Evolutionary conservation across 2,329 filamentous ascomycete species (phyloP).

Genomic region (Tolypocladium capitatum): DNA sequence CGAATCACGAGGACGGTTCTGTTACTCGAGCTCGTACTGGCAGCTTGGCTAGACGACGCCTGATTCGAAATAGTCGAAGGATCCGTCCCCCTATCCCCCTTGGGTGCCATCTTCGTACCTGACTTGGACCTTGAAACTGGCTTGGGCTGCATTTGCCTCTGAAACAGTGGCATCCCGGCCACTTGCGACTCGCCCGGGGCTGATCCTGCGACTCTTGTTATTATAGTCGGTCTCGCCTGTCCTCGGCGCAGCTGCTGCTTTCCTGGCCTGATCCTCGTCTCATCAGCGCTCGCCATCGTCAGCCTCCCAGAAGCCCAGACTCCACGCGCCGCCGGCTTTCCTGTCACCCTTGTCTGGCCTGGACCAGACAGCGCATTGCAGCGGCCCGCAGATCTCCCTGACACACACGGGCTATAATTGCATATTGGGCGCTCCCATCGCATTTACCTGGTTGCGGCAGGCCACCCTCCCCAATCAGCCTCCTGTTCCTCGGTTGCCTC

Average conservation of each 20-base stretch:
- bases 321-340: not conserved
- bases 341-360: not conserved
- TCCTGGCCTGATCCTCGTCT: not conserved
- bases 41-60: not conserved
- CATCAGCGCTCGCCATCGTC: not conserved
- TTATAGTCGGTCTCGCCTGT: not conserved
- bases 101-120: not conserved
- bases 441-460: not conserved
- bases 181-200: not conserved
- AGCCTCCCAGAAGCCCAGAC: not conserved
- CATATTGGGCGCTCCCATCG: not conserved
- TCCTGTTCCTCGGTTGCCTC: not conserved
- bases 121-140: not conserved
- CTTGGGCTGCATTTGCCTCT: not conserved
- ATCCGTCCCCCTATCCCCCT: too few relatives aligned
- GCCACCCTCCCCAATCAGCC: not conserved
- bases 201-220: not conserved
- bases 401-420: not conserved
- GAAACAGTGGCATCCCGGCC: not conserved
- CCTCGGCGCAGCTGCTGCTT: not conserved
- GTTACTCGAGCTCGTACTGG: too few relatives aligned
- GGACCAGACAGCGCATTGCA: not conserved
- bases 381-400: slow-evolving; percentile 1
- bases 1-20: not conserved
- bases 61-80: not conserved